These are phyloP conservation scores for Penicillium sp. DNA, from an alignment of 2,329 filamentous ascomycete genomes.

Conservation along the genomic window DNA sequence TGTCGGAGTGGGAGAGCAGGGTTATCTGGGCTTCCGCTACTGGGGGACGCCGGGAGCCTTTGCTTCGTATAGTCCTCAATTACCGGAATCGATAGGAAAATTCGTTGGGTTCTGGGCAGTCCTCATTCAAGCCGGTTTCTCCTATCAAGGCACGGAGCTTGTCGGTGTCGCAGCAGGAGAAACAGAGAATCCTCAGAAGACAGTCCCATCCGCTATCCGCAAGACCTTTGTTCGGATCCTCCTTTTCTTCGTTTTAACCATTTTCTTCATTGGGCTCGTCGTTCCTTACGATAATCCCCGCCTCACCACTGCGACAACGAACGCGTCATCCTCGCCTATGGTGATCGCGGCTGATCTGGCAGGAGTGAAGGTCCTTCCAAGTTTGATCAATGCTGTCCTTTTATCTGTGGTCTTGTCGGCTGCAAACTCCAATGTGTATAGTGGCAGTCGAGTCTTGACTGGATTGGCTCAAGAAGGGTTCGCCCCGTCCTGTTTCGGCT, in stretches of 20 bases:
- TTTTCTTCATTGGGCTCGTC: constrained; percentile 67
- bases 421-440: constrained; percentile 43
- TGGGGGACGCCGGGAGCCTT: constrained; percentile 71
- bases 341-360: constrained; percentile 45
- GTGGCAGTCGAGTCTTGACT: constrained; percentile 64
- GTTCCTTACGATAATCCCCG: constrained; percentile 63
- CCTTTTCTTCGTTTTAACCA: constrained; percentile 48
- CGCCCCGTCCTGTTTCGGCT: constrained; percentile 44
- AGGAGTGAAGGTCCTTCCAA: constrained; percentile 37
- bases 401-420: constrained; percentile 43
- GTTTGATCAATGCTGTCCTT: constrained; percentile 42
- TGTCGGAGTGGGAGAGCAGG: constrained; percentile 67
- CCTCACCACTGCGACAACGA: constrained; percentile 35
- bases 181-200: constrained; percentile 68
- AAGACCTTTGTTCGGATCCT: constrained; percentile 75
- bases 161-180: constrained; percentile 75
- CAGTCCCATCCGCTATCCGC: constrained; percentile 68
- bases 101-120: constrained; percentile 62
- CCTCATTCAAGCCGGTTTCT: constrained; percentile 45
- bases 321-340: constrained; percentile 37
- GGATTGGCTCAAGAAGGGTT: constrained; percentile 55
- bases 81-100: constrained; percentile 54
- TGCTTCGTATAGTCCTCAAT: constrained; percentile 60
- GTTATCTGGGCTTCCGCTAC: constrained; percentile 72
- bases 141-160: constrained; percentile 63